A percentile compares a stretch with the other conserved stretches of the same genome.
Evolutionary conservation across 148 eudicot species (phyloP).

Genomic region (Polygonum maritimum): DNA sequence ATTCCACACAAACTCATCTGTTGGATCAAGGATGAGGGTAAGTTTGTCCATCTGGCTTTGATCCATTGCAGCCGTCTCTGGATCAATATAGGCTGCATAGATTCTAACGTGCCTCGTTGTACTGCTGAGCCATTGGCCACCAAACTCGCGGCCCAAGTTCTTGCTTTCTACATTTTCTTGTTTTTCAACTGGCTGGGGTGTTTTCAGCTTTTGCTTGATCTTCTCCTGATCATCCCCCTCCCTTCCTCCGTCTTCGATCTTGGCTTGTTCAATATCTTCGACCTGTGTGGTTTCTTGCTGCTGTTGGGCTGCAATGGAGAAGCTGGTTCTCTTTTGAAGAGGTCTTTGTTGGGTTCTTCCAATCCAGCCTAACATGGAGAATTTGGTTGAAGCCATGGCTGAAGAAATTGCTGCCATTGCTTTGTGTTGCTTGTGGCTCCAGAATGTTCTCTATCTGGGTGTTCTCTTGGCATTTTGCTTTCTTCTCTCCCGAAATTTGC

Average conservation of each 20-base stretch:
- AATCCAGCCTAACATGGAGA: slow-evolving; percentile 30
- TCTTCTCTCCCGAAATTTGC: slow-evolving; percentile 5
- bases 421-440: slow-evolving; percentile 15
- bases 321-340: slow-evolving; percentile 14
- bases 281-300: slow-evolving; percentile 25
- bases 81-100: slow-evolving; percentile 83
- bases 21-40: slow-evolving; percentile 74
- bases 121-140: slow-evolving; percentile 95
- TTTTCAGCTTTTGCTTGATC: slow-evolving; percentile 13
- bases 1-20: slow-evolving; percentile 78
- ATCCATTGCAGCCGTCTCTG: slow-evolving; percentile 64
- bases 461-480: slow-evolving; percentile 2
- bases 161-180: slow-evolving; percentile 64
- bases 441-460: slow-evolving; percentile 8
- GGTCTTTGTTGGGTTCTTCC: slow-evolving; percentile 16
- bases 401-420: slow-evolving; percentile 53
- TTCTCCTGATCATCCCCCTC: slow-evolving; percentile 14
- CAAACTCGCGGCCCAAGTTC: slow-evolving; percentile 63
- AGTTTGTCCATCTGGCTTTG: slow-evolving; percentile 89
- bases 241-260: slow-evolving; percentile 10
- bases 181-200: slow-evolving; percentile 54
- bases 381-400: slow-evolving; percentile 44
- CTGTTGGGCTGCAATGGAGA: slow-evolving; percentile 48
- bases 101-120: slow-evolving; percentile 81
- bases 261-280: slow-evolving; percentile 17